Evolutionary conservation across 1,284 basidiomycete genomes (phyloP), one percentile per base, ranked within the genome.

Genomic region (Polyporus tsugae): DNA sequence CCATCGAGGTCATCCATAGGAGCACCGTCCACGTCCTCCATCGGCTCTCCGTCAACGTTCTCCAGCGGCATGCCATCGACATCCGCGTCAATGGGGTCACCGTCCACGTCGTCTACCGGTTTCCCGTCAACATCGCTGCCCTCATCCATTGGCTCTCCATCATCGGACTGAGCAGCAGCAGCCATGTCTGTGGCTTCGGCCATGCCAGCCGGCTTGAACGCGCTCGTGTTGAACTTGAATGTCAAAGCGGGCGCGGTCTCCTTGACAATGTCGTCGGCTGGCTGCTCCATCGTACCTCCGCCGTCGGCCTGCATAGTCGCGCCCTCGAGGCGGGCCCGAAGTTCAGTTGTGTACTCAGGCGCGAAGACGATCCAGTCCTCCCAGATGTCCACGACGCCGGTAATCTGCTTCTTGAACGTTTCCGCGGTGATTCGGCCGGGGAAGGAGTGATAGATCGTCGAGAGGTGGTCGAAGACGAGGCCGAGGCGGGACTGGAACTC

Each of bases 301-400:
- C 17, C 25, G 52, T 63, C 52, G 11, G 36, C 7, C 36, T 82
- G 77, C 29, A 80, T 74, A 4, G 79, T 73, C 38, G 82, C 82
- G 2, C 94, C 95, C 63, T 95, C 92, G 63, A 97, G 82, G 64
- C 95, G 84, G 63, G 81, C 82, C 49, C 93, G 85, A 22, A 96
- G 83, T 74, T 91, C 89, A 6, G 86, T 79, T 0, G 94, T 93
- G 74, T 94, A 93, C 64, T 96, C 93, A 0, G 92, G 91, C 39
- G 94, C 86, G 78, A 98, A 96, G 22, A 97, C 93, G 69, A 97
- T 96, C 94, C 95, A 97, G 75, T 95, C 91, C 76, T 98, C 97
- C 97, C 97, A 99, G 29, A 97, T 90, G 74, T 96, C 93, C 1
- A 99, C 85, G 13, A 99, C 89, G 0, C 87, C 82, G 2, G 89